Percentiles rank a stretch among this genome's conserved stretches.
These are phyloP conservation scores for Solanum neorickii DNA, from an alignment of 257 asterid species.

Conservation along the genomic window DNA sequence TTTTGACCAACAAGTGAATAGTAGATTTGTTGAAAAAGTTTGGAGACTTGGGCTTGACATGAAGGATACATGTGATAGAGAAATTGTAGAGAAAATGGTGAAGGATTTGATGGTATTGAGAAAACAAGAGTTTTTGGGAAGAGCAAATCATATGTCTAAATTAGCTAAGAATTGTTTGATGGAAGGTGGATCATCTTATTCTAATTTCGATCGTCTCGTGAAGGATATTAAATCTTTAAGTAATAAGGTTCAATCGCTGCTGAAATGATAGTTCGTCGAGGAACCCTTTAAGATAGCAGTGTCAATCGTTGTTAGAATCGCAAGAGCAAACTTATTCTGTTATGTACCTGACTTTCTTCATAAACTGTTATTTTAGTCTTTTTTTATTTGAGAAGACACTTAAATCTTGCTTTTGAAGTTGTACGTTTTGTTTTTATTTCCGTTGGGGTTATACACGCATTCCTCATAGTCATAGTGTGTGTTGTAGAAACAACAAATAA, in stretches of 20 bases:
- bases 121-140: constrained; percentile 23
- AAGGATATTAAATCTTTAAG: constrained; percentile 13
- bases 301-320: background rate
- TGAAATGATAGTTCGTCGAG: background rate
- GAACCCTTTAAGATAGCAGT: background rate
- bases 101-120: constrained; percentile 41
- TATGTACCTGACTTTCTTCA: background rate
- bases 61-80: constrained; percentile 43
- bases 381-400: background rate
- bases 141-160: constrained; percentile 23
- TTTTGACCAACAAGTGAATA: constrained; percentile 36
- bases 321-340: background rate
- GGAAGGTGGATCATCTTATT: constrained; percentile 38
- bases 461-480: background rate
- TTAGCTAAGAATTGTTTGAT: constrained; percentile 15
- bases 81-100: constrained; percentile 30
- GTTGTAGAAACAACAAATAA: background rate
- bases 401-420: background rate
- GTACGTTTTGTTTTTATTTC: background rate
- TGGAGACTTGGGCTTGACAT: constrained; percentile 53
- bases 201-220: constrained; percentile 24
- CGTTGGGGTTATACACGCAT: background rate
- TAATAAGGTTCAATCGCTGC: background rate
- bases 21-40: constrained; percentile 36
- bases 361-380: background rate